Base-by-base conservation (phyloP, 306 rosid species). In the Coriaria nepalensis region DNA sequence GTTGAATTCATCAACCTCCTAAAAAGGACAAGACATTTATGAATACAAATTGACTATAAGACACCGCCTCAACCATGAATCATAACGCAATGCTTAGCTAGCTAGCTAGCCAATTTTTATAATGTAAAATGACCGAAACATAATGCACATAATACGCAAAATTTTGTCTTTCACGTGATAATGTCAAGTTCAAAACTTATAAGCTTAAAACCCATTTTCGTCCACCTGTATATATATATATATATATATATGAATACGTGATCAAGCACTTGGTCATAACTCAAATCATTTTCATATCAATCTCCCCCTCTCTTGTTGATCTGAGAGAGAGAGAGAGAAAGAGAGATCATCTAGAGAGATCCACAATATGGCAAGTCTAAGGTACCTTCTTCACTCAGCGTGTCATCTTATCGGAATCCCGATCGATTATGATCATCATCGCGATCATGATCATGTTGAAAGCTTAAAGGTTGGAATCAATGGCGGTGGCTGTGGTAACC, bases 321-420 rank as follows among this genome's bases (percentile, higher is more conserved):
- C 13, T 5, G 43, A 33, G 43, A 33, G 8, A 35, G 11, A 9
- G 5, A 13, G 40, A 38, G 5, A 64, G 54, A 14, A 20, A 33
- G 12, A 38, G 53, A 43, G 40, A 42, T 6, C 29, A 20, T 20
- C 29, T 20, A 11, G 13, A 44, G 52, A 50, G 64, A 33, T n/a
- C n/a, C 4, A 60, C 32, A 51, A 49, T 51, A 13, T 54, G 20
- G 20, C 5, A 77, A 61, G 76, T 29, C 63, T 77, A 35, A 73
- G 57, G 53, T 73, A 77, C 86, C 13, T 80, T 55, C 57, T 68
- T 35, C 54, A 70, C 36, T 73, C 77, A 43, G 68, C 75, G 32
- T 68, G 79, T 43, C 53, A 64, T 59, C 73, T 73, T 43, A 14
- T 80, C 1, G 73, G 76, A 35, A 47, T 49, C 60, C 59, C 71